These are phyloP conservation scores for Echium plantagineum DNA, from an alignment of 257 asterid species.

Conservation along the genomic window DNA sequence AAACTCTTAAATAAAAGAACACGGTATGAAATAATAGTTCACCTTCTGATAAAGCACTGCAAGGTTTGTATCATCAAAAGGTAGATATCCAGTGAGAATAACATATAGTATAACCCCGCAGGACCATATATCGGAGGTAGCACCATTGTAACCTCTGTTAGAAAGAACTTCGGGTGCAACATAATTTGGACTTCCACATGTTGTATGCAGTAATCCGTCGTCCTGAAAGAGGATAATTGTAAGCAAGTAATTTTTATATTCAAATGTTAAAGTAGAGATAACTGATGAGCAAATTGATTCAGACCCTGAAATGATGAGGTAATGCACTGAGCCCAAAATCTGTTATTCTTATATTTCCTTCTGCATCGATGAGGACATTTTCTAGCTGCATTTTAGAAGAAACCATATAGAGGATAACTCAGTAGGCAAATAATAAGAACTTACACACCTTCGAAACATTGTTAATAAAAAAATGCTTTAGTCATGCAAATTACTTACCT, in stretches of 20 bases:
- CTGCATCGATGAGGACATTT: conserved; percentile 69
- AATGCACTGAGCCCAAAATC: conserved; percentile 99
- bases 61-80: conserved; percentile 88
- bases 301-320: conserved; percentile 92
- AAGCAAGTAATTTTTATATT: conserved; percentile 1
- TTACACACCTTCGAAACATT: neutral
- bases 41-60: conserved; percentile 98
- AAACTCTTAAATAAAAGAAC: neutral
- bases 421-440: neutral
- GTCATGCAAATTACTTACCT: conserved; percentile 14
- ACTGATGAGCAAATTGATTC: conserved; percentile 1
- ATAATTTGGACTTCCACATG: conserved; percentile 98
- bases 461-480: neutral
- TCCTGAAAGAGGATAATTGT: conserved; percentile 32
- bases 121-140: conserved; percentile 91
- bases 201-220: conserved; percentile 89
- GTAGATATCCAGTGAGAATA: conserved; percentile 88
- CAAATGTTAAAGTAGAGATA: neutral
- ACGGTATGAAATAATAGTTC: neutral
- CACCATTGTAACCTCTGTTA: conserved; percentile 87
- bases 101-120: conserved; percentile 90
- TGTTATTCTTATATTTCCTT: conserved; percentile 59
- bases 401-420: conserved; percentile 1
- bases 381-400: conserved; percentile 57
- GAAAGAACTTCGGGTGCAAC: conserved; percentile 96